phyloP scores from a whole-genome alignment of 345 rosid genomes.

The Brassica incana region DNA sequence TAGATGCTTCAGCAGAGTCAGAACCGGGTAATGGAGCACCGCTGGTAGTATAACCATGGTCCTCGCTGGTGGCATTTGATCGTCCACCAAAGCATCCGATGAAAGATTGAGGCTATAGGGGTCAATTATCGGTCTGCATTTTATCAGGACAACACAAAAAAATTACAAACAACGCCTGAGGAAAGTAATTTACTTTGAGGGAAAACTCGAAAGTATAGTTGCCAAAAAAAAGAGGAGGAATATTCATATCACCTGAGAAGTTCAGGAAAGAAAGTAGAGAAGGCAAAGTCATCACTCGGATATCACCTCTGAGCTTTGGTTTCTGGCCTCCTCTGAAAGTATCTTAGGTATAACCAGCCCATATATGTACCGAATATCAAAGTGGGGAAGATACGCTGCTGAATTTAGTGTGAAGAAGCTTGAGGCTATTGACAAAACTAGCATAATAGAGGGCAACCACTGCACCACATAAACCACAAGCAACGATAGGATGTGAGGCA shows the following conservation, averaged over 20 bases:
- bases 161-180: slow-evolving; percentile 10
- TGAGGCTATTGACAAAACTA: slow-evolving; percentile 61
- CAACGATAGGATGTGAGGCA: slow-evolving; percentile 24
- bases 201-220: slow-evolving; percentile 4
- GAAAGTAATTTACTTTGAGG: not conserved
- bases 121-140: slow-evolving; percentile 76
- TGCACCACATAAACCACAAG: slow-evolving; percentile 44
- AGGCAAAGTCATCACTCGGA: slow-evolving; percentile 90
- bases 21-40: slow-evolving; percentile 88
- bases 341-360: slow-evolving; percentile 95
- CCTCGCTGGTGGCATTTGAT: slow-evolving; percentile 50
- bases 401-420: slow-evolving; percentile 80
- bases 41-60: slow-evolving; percentile 53
- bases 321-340: slow-evolving; percentile 81
- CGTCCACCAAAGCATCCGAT: slow-evolving; percentile 84
- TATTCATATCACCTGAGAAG: slow-evolving; percentile 57
- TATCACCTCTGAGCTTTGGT: slow-evolving; percentile 90
- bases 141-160: not conserved
- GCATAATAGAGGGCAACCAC: slow-evolving; percentile 90
- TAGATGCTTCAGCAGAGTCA: slow-evolving; percentile 89
- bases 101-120: slow-evolving; percentile 79
- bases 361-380: slow-evolving; percentile 84
- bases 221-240: not conserved
- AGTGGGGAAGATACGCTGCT: slow-evolving; percentile 80
- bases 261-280: slow-evolving; percentile 94